Evolutionary conservation across 139 green algal genomes (phyloP), one percentile per base, ranked within the genome.

Genomic region (Asterochloris sp.): DNA sequence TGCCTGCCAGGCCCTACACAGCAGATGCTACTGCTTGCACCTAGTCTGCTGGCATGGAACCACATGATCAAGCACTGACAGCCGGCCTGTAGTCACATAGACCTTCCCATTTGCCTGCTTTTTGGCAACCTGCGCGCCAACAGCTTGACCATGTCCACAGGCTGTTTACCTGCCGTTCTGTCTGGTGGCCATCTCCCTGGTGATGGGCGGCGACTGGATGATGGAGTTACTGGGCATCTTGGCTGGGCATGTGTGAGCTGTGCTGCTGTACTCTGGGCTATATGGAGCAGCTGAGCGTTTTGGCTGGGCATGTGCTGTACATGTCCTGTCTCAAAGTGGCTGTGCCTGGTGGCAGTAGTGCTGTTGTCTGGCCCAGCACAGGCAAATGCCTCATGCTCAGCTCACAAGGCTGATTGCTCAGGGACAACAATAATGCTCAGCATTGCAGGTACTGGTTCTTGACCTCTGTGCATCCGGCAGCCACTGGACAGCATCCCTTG

Each of bases 141-240:
- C 38, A 54, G 38, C 21, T 71, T 71, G 66, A 6, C 21, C 21
- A 24, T 71, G 26, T 10, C 26, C 23, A 76, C 82, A 89, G 75
- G 86, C 85, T 13, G 85, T 92, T 76, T 93, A 93, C 83, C 85
- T 94, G 81, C 91, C 91, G n/a, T 91, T 90, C 86, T 90, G 73
- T 17, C 86, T 93, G 16, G 15, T 95, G 79, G 80, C 47, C 10
- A 69, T 95, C 24, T 82, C 83, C 38, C 24, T 91, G 80, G 12
- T 92, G 11, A 85, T 89, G 80, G 91, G 91, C 14, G 81, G 74
- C 12, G 66, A 85, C 71, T 79, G 85, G 38, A 79, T 89, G 21
- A 24, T 54, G 0, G 86, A 89, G 17, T 19, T 93, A 10, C 8
- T 90, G 15, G 91, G 91, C 29, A 92, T 95, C 63, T 29, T 91